Evolutionary conservation across 176 grass and related monocot species (phyloP), one percentile per base, ranked within the genome.

Genomic region (Lolium rigidum): DNA sequence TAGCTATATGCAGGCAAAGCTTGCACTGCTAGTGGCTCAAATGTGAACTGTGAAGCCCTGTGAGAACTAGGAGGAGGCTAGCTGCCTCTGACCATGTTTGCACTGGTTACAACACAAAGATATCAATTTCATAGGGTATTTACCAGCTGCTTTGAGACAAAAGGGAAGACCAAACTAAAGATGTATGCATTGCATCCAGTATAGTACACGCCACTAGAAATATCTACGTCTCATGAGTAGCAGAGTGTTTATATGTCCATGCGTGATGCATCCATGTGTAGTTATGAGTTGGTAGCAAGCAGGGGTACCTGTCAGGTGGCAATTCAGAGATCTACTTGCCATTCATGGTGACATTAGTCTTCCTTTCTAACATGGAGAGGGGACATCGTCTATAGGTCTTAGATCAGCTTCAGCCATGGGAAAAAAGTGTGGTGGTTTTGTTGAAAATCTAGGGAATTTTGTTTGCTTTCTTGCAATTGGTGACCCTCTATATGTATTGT

Each of bases 231-330:
- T 83, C 55, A 54, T 79, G 74, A 83, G 73, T 87, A 74, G 25
- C 39, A 64, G 79, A 86, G 71, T 90, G 63, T 78, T 35, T 2
- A 52, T 35, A 21, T 76, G 49, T 75, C 13, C 79, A 37, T 77
- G 82, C 86, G 49, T 80, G 4, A 54, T 57, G 74, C 4, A 49
- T 43, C 54, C 68, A 78, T 84, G 82, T 74, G 66, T 82, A 7
- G 48, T 6, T 87, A 56, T 74, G 57, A 60, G 75, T 90, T 83
- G 84, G 80, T 87, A 83, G 66, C 66, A 22, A 67, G 84, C 89
- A 87, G 25, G 54, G 80, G 80, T 90, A 14, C 84, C 54, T 86
- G 31, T 90, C 88, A 82, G 57, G 73, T 77, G 39, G 84, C 66
- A 66, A 25, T 87, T 87, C 55, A 74, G 84, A 83, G 16, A 76